A percentile compares a stretch with the other conserved stretches of the same genome.
Evolutionary conservation across 2,329 filamentous ascomycete genomes (phyloP).

Genomic region (Botrytis cinerea): DNA sequence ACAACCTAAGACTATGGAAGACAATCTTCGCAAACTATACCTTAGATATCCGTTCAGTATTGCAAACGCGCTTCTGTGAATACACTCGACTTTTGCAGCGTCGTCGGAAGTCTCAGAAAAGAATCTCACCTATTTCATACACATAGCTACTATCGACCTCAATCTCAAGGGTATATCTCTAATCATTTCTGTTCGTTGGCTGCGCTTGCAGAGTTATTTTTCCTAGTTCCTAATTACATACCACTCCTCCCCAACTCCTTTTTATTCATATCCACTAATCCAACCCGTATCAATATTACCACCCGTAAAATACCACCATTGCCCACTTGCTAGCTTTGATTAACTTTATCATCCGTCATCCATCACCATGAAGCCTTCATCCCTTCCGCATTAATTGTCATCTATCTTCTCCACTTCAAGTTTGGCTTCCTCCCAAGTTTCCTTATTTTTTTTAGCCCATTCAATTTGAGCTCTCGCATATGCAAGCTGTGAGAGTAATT

Average conservation of each 20-base stretch:
- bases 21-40: background rate
- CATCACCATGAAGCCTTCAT: background rate
- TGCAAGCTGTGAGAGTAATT: conserved; percentile 55
- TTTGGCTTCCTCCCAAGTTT: conserved; percentile 72
- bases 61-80: background rate
- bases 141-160: background rate
- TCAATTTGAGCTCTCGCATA: conserved; percentile 73
- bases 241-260: conserved; percentile 1
- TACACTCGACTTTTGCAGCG: background rate
- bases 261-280: conserved; percentile 12
- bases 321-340: background rate
- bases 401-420: conserved; percentile 70
- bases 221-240: conserved; percentile 8
- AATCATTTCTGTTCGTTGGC: conserved; percentile 6
- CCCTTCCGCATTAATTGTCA: conserved; percentile 38
- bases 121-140: background rate
- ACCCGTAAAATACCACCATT: conserved; percentile 26
- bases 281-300: conserved; percentile 23
- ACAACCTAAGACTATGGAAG: background rate
- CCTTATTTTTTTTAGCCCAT: conserved; percentile 72
- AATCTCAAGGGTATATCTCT: conserved; percentile 22
- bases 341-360: background rate
- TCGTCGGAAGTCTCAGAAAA: background rate
- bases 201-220: conserved; percentile 10
- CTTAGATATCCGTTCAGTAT: background rate